These are phyloP conservation scores for Oryza glaberrima DNA, from an alignment of 176 grass and related monocot species.

Conservation along the genomic window DNA sequence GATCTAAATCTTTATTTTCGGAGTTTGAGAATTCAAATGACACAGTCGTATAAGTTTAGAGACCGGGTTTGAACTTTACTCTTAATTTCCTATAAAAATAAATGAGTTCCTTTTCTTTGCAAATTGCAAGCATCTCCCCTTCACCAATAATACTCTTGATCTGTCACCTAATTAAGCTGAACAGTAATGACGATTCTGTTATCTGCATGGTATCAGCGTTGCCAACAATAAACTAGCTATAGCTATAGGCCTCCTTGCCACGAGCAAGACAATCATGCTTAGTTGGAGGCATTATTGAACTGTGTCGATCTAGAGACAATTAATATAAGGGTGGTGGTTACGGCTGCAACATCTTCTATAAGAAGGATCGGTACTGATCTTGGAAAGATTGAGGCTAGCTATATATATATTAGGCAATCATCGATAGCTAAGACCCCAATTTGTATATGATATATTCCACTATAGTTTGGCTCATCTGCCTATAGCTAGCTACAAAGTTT, in stretches of 20 bases:
- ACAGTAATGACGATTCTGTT: constrained; percentile 16
- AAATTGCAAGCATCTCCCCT: not conserved
- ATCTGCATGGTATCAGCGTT: constrained; percentile 23
- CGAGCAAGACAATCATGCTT: constrained; percentile 31
- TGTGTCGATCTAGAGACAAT: not conserved
- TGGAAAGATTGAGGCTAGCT: constrained; percentile 34
- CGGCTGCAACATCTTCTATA: constrained; percentile 33
- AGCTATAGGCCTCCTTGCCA: constrained; percentile 14
- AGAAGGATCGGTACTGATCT: constrained; percentile 23
- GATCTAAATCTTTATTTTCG: no score
- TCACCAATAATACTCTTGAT: constrained; percentile 19
- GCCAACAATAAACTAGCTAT: constrained; percentile 4
- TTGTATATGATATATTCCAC: not conserved
- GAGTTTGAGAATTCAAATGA: no score
- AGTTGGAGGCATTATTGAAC: constrained; percentile 29
- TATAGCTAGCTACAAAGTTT: not conserved
- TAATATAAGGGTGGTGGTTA: constrained; percentile 38
- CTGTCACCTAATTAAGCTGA: constrained; percentile 9
- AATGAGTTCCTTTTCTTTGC: not conserved
- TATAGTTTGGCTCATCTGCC: constrained; percentile 1
- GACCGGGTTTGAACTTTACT: no score
- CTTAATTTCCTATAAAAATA: no score
- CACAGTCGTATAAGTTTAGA: no score
- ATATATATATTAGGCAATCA: not conserved
- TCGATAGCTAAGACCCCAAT: constrained; percentile 14